Evolutionary conservation across 2,329 filamentous ascomycete genomes (phyloP), one percentile per base, ranked within the genome.

Genomic region (Hypoxylon sp.): DNA sequence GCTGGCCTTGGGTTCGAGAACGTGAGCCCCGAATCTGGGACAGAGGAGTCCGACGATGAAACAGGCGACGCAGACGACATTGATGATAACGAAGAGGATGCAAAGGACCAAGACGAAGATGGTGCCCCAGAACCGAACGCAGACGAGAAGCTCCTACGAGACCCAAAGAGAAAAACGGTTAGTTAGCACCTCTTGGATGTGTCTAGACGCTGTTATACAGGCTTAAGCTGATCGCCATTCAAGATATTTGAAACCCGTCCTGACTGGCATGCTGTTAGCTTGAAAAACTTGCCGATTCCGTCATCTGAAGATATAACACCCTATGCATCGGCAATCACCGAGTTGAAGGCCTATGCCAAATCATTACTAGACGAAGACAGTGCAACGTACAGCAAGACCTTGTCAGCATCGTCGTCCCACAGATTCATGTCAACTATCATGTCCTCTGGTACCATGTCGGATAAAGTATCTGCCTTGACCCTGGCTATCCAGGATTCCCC

Each of bases 401-500:
- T 90, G 53, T 86, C 90, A 5, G 86, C 91, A 47, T 92, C 91
- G 21, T 95, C 94, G 2, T 94, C 93, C 35, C 90, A 96, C 75
- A 96, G 93, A 74, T 99, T 99, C 80, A 88, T 98, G 81, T 91
- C 93, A 1, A 96, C 92, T 15, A 97, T 99, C 73, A 97, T 98
- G 91, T 81, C 92, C 8, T 96, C 93, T 1, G 95, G 95, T 80
- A 99, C 96, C 8, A 85, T 98, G 67, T 96, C 92, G 53, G 95
- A 99, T 74, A 98, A 97, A 74, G 89, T 98, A 38, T 99, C 95
- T 2, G 96, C 95, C 3, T 80, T 99, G 70, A 99, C 95, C 3
- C 81, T 99, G 66, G 90, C 95, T 53, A 88, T 97, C 10, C 96
- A 99, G 78, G 95, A 99, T 75, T 98, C 96, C 7, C 95, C 95